Conservation (phyloP, 2,329 filamentous ascomycete species). For the Mariannaea sp. region DNA sequence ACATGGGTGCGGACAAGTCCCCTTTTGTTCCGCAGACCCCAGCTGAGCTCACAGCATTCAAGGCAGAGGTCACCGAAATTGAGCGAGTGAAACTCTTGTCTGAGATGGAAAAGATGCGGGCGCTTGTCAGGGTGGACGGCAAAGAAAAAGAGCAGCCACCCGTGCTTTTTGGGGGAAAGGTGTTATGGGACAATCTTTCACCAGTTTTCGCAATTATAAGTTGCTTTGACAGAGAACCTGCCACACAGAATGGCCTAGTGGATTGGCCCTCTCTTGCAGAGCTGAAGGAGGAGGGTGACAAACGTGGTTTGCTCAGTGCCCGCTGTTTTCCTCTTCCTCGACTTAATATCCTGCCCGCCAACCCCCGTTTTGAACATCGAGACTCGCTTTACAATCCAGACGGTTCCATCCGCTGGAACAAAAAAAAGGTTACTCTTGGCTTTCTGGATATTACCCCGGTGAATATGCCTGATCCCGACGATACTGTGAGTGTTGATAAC, state of each 20-base stretch:
- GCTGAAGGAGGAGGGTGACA: constrained; percentile 45
- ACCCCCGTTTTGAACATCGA: constrained; percentile 6
- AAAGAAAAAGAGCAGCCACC: constrained; percentile 6
- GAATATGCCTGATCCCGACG: constrained; percentile 2
- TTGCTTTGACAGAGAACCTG: constrained; percentile 40
- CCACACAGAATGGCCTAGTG: constrained; percentile 23
- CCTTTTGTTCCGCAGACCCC: constrained; percentile 45
- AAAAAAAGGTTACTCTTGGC: constrained; percentile 33
- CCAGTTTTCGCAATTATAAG: constrained; percentile 41
- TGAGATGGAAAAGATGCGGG: constrained; percentile 27
- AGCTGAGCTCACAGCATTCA: constrained; percentile 43
- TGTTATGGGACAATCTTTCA: constrained; percentile 38
- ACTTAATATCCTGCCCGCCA: constrained; percentile 28
- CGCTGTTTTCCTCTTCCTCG: constrained; percentile 43
- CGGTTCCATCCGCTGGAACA: constrained; percentile 35
- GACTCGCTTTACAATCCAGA: constrained; percentile 29
- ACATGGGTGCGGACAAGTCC: constrained; percentile 44
- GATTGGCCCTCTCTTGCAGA: constrained; percentile 45
- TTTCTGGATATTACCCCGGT: constrained; percentile 32
- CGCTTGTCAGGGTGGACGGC: constrained; percentile 25
- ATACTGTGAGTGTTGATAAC: constrained; percentile 1
- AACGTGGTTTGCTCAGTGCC: constrained; percentile 28
- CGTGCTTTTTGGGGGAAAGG: constrained; percentile 37
- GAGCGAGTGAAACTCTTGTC: constrained; percentile 33
- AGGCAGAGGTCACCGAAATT: constrained; percentile 37